Evolutionary conservation across 257 asterid genomes (phyloP).

Genomic region (Ilex asprella): DNA sequence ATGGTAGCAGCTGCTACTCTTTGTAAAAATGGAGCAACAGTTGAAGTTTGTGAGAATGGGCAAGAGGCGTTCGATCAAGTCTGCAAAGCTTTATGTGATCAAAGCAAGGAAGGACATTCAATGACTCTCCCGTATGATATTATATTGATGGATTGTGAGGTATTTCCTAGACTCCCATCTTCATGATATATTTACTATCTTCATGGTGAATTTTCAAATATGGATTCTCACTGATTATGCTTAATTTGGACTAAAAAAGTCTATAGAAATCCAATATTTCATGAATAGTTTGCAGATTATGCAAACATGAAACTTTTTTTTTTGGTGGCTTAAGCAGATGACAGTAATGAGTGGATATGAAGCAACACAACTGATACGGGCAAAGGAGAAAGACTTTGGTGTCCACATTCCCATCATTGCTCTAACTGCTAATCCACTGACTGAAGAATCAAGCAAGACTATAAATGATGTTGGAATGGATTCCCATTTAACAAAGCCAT

Average conservation of each 20-base stretch:
- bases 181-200: too few relatives aligned
- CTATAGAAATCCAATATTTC: too few relatives aligned
- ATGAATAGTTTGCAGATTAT: too few relatives aligned
- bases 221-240: too few relatives aligned
- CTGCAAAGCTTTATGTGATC: constrained; percentile 12
- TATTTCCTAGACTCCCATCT: constrained; percentile 7
- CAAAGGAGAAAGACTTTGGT: constrained; percentile 36
- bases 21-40: constrained; percentile 42
- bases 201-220: too few relatives aligned
- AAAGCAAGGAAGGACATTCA: constrained; percentile 4
- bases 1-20: constrained; percentile 29
- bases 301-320: too few relatives aligned
- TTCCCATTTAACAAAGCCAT: constrained; percentile 50
- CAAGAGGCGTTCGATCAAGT: constrained; percentile 45
- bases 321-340: constrained; percentile 39
- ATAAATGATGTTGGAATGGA: constrained; percentile 52
- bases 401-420: constrained; percentile 56
- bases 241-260: too few relatives aligned
- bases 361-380: constrained; percentile 52
- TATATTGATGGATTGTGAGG: constrained; percentile 86
- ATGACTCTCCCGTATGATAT: constrained; percentile 38
- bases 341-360: constrained; percentile 67
- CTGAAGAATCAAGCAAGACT: constrained; percentile 39
- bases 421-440: constrained; percentile 44
- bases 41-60: constrained; percentile 39